Percentiles rank a stretch among this genome's conserved stretches.
Conservation (phyloP, 106 monocot species). For the Ottelia alismoides region DNA sequence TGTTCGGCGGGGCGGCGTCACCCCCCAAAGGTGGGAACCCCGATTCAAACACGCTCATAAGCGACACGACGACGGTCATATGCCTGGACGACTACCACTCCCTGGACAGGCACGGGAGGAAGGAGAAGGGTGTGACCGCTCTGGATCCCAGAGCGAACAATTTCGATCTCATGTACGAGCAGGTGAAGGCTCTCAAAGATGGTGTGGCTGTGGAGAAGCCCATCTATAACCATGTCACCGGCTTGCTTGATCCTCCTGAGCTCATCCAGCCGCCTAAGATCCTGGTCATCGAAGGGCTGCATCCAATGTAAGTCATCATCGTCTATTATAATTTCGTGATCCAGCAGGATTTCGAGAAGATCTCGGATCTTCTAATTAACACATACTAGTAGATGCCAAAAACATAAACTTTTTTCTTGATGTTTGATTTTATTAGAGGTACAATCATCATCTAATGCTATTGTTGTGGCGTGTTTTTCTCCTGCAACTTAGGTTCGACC, state of each 20-base stretch:
- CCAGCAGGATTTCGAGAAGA: too few species aligned
- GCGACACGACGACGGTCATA: slow-evolving; percentile 63
- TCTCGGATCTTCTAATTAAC: background rate
- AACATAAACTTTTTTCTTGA: background rate
- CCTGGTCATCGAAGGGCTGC: slow-evolving; percentile 80
- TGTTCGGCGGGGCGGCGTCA: slow-evolving; percentile 71
- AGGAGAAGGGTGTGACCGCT: slow-evolving; percentile 78
- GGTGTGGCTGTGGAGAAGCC: slow-evolving; percentile 73
- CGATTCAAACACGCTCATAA: slow-evolving; percentile 87
- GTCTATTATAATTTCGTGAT: background rate
- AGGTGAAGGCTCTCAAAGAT: slow-evolving; percentile 72
- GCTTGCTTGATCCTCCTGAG: slow-evolving; percentile 78
- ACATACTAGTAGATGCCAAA: background rate
- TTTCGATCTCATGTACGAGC: slow-evolving; percentile 88
- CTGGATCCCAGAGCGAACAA: slow-evolving; percentile 75
- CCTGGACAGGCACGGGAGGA: slow-evolving; percentile 73
- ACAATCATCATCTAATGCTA: too few species aligned
- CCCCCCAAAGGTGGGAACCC: slow-evolving; percentile 79
- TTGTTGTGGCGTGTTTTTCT: background rate
- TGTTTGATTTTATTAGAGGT: background rate
- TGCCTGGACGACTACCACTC: slow-evolving; percentile 89
- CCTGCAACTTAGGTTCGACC: slow-evolving; percentile 55
- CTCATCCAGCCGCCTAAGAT: slow-evolving; percentile 82
- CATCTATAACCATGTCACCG: slow-evolving; percentile 84
- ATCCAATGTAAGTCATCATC: slow-evolving; percentile 65